Evolutionary conservation across 768 basidiomycete genomes (phyloP), one percentile per base, ranked within the genome.

Genomic region (Russula griseocarnosa): DNA sequence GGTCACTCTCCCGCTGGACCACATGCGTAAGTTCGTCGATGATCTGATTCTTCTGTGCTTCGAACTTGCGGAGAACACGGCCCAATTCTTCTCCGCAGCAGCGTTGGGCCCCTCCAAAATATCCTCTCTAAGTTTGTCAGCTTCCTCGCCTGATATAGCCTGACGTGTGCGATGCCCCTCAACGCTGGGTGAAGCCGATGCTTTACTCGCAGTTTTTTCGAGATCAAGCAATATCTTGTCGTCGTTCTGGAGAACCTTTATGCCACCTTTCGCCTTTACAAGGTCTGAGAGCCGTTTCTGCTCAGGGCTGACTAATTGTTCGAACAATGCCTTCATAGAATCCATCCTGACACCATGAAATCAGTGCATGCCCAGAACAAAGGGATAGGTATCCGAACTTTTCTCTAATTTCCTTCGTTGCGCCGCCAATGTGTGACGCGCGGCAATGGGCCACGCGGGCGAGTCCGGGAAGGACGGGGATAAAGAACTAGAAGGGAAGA

Each of bases 221-320:
- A 74, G 64, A 38, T 67, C 56, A 42, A 65, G 52, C 28, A 71
- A 51, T n/a, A 59, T 30, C 26, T 61, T 40, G 56, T 71, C 65
- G 56, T 69, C 53, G 42, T 69, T 62, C 50, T 65, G 57, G 5
- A 71, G 64, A 3, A 22, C 58, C 10, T 67, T 62, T 0, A 65
- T 38, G 14, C 72, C 73, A 4, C 74, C 74, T 28, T 69, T 73
- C 5, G 59, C 60, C 0, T 55, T 58, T 13, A 75, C 55, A 3
- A 62, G 30, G 2, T 55, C 60, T 0, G 58, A 34, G 1, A 70
- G 36, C 13, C 32, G 30, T 28, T 57, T 62, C 30, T 68, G 69
- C 28, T 70, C 69, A 5, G 67, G 58, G 26, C 62, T 36, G 28
- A 61, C 57, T 11, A 69, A 34, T 32, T 62, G 40, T 42, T 67